These are phyloP conservation scores for Leptodermis oblonga DNA, from an alignment of 257 asterid species.

Conservation along the genomic window DNA sequence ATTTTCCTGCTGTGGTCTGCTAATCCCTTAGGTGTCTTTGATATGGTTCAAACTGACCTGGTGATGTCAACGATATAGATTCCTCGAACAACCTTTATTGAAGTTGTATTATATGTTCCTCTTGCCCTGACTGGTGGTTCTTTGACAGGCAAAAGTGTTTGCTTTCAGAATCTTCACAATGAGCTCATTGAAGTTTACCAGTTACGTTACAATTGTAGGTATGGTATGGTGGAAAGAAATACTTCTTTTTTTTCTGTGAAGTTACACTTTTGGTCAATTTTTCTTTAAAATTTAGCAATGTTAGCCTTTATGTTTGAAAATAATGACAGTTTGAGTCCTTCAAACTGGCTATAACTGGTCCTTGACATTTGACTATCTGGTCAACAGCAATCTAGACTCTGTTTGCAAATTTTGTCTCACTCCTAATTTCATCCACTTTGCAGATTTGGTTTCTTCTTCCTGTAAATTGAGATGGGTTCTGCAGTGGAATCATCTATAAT, in stretches of 20 bases:
- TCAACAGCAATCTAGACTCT: no score
- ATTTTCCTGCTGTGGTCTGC: neutral
- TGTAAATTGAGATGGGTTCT: constrained; percentile 48
- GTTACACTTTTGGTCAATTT: no score
- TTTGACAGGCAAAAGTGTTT: constrained; percentile 3
- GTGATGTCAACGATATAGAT: neutral
- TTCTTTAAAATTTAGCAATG: no score
- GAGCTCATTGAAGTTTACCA: neutral
- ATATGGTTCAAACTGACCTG: neutral
- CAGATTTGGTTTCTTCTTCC: no score
- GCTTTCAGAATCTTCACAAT: neutral
- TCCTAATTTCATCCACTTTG: neutral
- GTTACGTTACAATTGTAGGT: neutral
- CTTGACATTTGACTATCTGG: no score
- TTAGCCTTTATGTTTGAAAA: no score
- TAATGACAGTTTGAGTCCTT: no score
- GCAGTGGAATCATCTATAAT: constrained; percentile 38
- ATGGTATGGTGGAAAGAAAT: neutral
- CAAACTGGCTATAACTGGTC: no score
- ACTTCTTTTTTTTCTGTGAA: neutral
- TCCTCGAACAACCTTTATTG: neutral
- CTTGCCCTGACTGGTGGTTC: neutral
- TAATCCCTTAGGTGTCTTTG: neutral
- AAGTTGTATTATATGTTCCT: neutral
- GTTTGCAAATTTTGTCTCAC: neutral